Conservation (phyloP, 139 green algal genomes). For the Mychonastes homosphaera region DNA sequence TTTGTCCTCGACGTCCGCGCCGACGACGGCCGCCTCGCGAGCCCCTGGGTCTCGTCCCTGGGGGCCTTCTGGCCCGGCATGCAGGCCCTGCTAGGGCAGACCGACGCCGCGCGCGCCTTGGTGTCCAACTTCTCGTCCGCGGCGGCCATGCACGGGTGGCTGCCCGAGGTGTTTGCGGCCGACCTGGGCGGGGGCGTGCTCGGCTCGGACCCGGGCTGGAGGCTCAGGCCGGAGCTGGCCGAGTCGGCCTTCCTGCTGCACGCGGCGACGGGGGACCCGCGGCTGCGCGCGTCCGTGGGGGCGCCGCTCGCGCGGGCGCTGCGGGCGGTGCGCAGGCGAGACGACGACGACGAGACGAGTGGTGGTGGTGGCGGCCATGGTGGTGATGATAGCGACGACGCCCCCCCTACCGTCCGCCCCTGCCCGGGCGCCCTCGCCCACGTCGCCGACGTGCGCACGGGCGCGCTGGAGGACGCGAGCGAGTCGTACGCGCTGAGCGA, state of each 20-base stretch:
- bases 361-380: conserved; percentile 5
- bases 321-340: background rate
- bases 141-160: conserved; percentile 58
- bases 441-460: conserved; percentile 50
- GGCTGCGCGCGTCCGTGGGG: background rate
- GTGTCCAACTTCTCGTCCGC: conserved; percentile 58
- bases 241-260: conserved; percentile 85
- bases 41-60: conserved; percentile 59
- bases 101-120: conserved; percentile 39
- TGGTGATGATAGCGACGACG: too few relatives aligned
- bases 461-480: conserved; percentile 66
- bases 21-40: conserved; percentile 40
- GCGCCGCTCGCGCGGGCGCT: background rate
- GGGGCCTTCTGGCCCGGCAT: conserved; percentile 84
- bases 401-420: too few relatives aligned
- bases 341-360: background rate
- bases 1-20: conserved; percentile 68
- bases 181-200: conserved; percentile 27
- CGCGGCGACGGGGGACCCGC: conserved; percentile 28
- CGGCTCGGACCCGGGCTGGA: conserved; percentile 37
- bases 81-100: conserved; percentile 61
- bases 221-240: conserved; percentile 76
- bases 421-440: conserved; percentile 46
- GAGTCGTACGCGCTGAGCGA: conserved; percentile 87
- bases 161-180: conserved; percentile 73